phyloP scores from a whole-genome alignment of 164 flowering plant genomes.

The Tetracentron sinense region DNA sequence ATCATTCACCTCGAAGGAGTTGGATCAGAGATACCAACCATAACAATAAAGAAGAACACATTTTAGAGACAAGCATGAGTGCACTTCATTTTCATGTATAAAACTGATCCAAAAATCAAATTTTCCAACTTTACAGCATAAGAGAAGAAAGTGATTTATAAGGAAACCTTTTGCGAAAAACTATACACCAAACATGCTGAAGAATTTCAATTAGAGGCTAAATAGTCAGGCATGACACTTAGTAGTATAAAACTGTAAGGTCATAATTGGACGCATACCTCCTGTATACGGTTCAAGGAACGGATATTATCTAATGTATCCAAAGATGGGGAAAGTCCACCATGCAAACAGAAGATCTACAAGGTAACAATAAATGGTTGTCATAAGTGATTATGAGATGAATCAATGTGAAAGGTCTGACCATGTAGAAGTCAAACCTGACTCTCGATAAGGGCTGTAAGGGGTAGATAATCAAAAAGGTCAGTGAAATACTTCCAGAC shows the following conservation, averaged over 20 bases:
- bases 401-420: neutral
- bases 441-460: constrained; percentile 45
- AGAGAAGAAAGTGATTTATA: neutral
- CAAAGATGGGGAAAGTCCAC: constrained; percentile 47
- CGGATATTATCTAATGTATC: constrained; percentile 48
- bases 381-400: neutral
- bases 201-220: neutral
- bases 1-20: no score
- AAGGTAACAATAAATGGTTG: neutral
- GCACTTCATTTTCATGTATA: no score
- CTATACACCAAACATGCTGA: neutral
- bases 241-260: neutral
- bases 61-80: no score
- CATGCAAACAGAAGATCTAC: constrained; percentile 46
- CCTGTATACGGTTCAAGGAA: constrained; percentile 44
- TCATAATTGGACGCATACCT: constrained; percentile 22
- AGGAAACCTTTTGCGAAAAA: no score
- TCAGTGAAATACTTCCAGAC: constrained; percentile 53
- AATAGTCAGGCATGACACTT: neutral
- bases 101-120: no score
- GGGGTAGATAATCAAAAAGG: constrained; percentile 49
- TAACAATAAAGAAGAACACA: no score
- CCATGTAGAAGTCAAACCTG: constrained; percentile 27
- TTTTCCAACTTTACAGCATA: no score
- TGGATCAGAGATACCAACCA: no score